A percentile compares a stretch with the other conserved stretches of the same genome.
Evolutionary conservation across 352 stramenopile genomes (phyloP).

Genomic region (Globisporangium viniferum): DNA sequence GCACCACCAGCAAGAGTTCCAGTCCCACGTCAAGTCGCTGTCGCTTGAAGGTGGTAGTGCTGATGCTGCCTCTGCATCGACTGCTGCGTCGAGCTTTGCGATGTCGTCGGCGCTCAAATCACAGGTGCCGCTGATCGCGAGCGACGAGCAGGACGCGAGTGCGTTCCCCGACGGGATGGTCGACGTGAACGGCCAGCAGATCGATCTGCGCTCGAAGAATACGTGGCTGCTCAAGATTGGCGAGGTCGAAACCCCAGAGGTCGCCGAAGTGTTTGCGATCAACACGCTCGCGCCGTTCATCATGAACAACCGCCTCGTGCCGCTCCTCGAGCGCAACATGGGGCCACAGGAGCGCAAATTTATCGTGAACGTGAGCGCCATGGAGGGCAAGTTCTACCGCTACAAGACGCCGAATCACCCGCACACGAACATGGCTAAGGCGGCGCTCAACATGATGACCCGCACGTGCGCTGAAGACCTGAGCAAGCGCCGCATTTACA

Average conservation of each 20-base stretch:
- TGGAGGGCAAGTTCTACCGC: constrained; percentile 98
- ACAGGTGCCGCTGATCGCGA: constrained; percentile 74
- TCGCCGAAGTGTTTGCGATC: constrained; percentile 90
- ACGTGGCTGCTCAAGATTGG: constrained; percentile 95
- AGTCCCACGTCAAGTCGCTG: constrained; percentile 59
- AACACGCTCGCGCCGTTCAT: constrained; percentile 98
- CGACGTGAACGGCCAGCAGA: constrained; percentile 96
- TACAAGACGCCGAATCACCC: constrained; percentile 97
- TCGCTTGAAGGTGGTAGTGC: constrained; percentile 25
- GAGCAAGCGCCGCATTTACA: constrained; percentile 93
- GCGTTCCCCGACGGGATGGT: constrained; percentile 75
- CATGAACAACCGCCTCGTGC: constrained; percentile 92
- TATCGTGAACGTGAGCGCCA: constrained; percentile 97
- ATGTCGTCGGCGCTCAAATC: constrained; percentile 84
- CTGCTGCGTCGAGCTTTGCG: constrained; percentile 25
- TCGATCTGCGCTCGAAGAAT: constrained; percentile 93
- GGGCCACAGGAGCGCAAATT: constrained; percentile 72
- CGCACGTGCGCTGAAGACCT: constrained; percentile 94
- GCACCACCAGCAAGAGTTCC: constrained; percentile 79
- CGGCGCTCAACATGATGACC: constrained; percentile 98
- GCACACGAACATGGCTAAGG: constrained; percentile 98
- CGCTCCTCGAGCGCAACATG: constrained; percentile 76
- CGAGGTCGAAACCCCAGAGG: constrained; percentile 86
- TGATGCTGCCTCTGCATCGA: not conserved
- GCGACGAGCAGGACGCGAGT: constrained; percentile 54